phyloP scores from a whole-genome alignment of 129 eudicot genomes.

The Centella asiatica region DNA sequence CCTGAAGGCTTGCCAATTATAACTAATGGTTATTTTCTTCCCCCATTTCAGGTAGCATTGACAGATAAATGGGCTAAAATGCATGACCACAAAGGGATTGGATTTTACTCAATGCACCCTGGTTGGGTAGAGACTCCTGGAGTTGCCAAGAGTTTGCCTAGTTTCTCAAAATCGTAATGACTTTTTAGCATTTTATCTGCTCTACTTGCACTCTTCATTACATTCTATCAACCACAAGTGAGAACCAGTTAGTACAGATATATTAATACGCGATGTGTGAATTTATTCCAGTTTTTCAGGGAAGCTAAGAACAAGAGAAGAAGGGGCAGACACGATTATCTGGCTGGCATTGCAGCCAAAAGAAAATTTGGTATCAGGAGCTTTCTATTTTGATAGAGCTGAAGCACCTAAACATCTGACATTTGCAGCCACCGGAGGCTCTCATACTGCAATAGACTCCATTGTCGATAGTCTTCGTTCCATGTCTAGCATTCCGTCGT shows the following conservation, averaged over 20 bases:
- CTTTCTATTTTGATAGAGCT: slow-evolving; percentile 79
- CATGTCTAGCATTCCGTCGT: slow-evolving; percentile 27
- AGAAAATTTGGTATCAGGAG: slow-evolving; percentile 64
- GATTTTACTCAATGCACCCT: slow-evolving; percentile 92
- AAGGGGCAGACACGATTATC: slow-evolving; percentile 83
- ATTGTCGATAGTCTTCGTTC: slow-evolving; percentile 44
- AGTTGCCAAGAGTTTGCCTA: slow-evolving; percentile 67
- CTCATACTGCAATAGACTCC: slow-evolving; percentile 53
- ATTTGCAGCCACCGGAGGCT: slow-evolving; percentile 46
- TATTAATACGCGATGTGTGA: neutral
- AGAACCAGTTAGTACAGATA: neutral
- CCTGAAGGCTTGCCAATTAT: too few species aligned
- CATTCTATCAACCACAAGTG: neutral
- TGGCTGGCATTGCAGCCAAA: slow-evolving; percentile 86
- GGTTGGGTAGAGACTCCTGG: slow-evolving; percentile 99
- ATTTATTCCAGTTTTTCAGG: slow-evolving; percentile 53
- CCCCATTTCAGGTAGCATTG: slow-evolving; percentile 66
- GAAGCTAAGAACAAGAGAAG: slow-evolving; percentile 66
- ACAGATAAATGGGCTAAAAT: slow-evolving; percentile 83
- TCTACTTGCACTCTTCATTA: neutral
- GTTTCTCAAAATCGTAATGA: slow-evolving; percentile 58
- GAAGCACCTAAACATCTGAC: slow-evolving; percentile 73
- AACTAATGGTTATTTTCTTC: neutral
- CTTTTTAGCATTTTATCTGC: neutral
- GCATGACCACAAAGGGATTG: slow-evolving; percentile 60